These are phyloP conservation scores for Groenewaldozyma tartarivorans DNA, from an alignment of 805 yeast species.

Conservation along the genomic window DNA sequence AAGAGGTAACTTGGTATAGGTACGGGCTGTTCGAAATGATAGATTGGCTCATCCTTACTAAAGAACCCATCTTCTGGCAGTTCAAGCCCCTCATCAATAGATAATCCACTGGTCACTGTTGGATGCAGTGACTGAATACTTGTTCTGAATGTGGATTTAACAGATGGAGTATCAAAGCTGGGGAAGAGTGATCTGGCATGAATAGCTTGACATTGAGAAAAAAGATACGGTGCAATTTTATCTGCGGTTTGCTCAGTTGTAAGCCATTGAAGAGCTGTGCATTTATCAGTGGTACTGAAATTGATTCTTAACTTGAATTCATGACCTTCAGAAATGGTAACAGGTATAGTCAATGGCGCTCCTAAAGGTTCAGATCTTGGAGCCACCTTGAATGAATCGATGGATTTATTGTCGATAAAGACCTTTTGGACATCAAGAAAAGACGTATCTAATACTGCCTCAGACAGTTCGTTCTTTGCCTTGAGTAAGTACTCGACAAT, in stretches of 20 bases:
- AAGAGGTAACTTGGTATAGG: constrained; percentile 82
- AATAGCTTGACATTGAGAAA: constrained; percentile 86
- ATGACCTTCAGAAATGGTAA: constrained; percentile 2
- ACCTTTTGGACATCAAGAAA: constrained; percentile 41
- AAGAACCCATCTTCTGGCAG: constrained; percentile 6
- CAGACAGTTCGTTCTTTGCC: constrained; percentile 16
- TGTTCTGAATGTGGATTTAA: constrained; percentile 57
- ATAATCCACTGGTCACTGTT: constrained; percentile 65
- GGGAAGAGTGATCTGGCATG: constrained; percentile 86
- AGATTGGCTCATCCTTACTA: constrained; percentile 21
- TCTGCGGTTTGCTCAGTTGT: constrained; percentile 69
- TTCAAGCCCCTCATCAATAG: constrained; percentile 20
- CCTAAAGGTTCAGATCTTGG: constrained; percentile 35
- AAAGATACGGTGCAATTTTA: constrained; percentile 56
- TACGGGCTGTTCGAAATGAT: constrained; percentile 57
- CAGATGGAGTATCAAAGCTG: constrained; percentile 82
- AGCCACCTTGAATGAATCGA: constrained; percentile 22
- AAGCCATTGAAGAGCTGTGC: constrained; percentile 84
- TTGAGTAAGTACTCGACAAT: constrained; percentile 39
- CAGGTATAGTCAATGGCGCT: constrained; percentile 29
- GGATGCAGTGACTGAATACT: constrained; percentile 54
- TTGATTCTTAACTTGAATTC: constrained; percentile 26
- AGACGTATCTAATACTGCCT: constrained; percentile 55
- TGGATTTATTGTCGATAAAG: constrained; percentile 32
- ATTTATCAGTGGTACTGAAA: constrained; percentile 62